Evolutionary conservation across 352 stramenopile species (phyloP).

Genomic region (Pythium sp.): DNA sequence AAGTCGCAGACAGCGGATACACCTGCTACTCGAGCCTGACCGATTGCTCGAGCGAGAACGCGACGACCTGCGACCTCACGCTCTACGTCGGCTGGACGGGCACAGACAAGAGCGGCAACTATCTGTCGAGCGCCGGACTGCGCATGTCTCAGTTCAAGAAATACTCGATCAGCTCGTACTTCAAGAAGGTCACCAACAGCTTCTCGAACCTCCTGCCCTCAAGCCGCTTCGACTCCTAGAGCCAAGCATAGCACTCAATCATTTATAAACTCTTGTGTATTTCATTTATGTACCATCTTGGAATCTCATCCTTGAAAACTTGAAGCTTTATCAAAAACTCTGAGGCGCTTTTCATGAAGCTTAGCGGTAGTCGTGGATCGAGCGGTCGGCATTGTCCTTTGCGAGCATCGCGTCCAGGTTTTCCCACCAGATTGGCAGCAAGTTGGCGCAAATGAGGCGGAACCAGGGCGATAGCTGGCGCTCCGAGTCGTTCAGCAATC

Average conservation of each 20-base stretch:
- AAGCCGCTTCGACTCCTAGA: slow-evolving; percentile 40
- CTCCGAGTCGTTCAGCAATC: slow-evolving; percentile 50
- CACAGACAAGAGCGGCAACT: slow-evolving; percentile 76
- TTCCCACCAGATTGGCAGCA: slow-evolving; percentile 75
- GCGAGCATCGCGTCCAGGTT: slow-evolving; percentile 59
- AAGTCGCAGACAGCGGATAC: slow-evolving; percentile 49
- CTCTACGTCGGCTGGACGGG: slow-evolving; percentile 81
- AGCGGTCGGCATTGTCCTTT: slow-evolving; percentile 44
- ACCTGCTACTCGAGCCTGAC: slow-evolving; percentile 55
- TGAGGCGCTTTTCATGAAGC: not conserved
- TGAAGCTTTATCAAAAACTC: not conserved
- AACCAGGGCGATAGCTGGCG: slow-evolving; percentile 85
- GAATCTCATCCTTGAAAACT: not conserved
- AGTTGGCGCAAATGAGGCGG: slow-evolving; percentile 60
- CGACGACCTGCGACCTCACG: slow-evolving; percentile 59
- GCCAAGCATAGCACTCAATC: not conserved
- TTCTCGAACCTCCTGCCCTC: slow-evolving; percentile 47
- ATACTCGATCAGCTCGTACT: slow-evolving; percentile 79
- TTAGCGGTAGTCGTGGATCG: slow-evolving; percentile 66
- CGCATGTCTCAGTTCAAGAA: slow-evolving; percentile 84
- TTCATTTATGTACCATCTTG: not conserved
- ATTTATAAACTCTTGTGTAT: slow-evolving; percentile 9
- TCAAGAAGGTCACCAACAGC: slow-evolving; percentile 56
- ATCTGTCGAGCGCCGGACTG: slow-evolving; percentile 69
- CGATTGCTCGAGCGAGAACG: slow-evolving; percentile 38